Conservation (phyloP, 2,329 filamentous ascomycete genomes). For the Aspergillus sclerotialis region DNA sequence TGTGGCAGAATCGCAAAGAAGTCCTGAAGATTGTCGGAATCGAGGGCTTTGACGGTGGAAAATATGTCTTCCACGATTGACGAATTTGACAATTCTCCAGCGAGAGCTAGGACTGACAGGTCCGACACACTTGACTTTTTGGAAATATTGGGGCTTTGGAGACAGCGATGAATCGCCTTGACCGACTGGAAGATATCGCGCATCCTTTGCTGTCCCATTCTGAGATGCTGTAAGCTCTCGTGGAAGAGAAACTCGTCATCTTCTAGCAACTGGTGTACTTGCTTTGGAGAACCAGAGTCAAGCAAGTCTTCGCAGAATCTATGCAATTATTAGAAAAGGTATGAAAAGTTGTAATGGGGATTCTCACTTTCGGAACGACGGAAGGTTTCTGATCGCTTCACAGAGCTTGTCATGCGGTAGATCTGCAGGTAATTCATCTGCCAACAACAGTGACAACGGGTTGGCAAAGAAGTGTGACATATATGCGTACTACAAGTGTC, state of each 20-base stretch:
- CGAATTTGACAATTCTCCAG: slow-evolving; percentile 48
- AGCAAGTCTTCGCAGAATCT: slow-evolving; percentile 39
- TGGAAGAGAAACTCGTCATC: slow-evolving; percentile 43
- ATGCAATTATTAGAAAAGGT: slow-evolving; percentile 10
- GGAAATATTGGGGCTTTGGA: slow-evolving; percentile 20
- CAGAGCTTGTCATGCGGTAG: slow-evolving; percentile 37
- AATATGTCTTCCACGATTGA: slow-evolving; percentile 47
- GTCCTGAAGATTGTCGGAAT: slow-evolving; percentile 42
- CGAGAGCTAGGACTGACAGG: slow-evolving; percentile 36
- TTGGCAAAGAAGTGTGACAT: slow-evolving; percentile 61
- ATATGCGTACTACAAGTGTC: slow-evolving; percentile 47
- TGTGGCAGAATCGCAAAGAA: slow-evolving; percentile 34
- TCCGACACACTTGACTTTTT: slow-evolving; percentile 28
- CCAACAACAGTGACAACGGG: slow-evolving; percentile 47
- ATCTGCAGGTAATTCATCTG: slow-evolving; percentile 13
- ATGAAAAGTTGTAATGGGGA: neutral
- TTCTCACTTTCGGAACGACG: slow-evolving; percentile 47
- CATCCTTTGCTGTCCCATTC: slow-evolving; percentile 34
- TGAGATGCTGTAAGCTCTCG: slow-evolving; percentile 32
- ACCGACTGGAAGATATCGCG: slow-evolving; percentile 27
- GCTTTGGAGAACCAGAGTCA: slow-evolving; percentile 23
- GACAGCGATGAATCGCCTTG: slow-evolving; percentile 18
- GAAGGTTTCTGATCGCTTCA: slow-evolving; percentile 50
- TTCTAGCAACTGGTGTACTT: slow-evolving; percentile 42
- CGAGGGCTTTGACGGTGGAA: slow-evolving; percentile 44